phyloP scores from a whole-genome alignment of 202 grass and related monocot genomes.

The Elaeis oleifera region DNA sequence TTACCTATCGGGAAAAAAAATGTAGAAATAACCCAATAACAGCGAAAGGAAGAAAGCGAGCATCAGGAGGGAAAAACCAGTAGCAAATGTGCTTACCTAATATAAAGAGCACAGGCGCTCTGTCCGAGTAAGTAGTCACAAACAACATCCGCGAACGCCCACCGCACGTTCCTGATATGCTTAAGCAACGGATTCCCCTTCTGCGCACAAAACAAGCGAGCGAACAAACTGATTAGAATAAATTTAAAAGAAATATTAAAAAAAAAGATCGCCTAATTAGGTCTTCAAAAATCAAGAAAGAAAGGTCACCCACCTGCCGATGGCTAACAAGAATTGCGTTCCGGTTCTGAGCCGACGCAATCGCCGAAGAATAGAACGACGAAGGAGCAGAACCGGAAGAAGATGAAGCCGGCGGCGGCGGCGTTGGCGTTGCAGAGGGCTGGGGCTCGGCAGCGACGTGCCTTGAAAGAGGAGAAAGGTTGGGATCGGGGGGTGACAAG shows the following conservation, averaged over 20 bases:
- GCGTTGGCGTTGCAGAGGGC: background rate
- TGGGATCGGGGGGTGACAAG: background rate
- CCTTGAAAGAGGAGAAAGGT: no score
- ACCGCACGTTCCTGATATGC: conserved; percentile 89
- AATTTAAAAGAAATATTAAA: background rate
- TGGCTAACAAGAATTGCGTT: conserved; percentile 84
- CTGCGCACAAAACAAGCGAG: conserved; percentile 25
- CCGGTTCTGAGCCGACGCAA: conserved; percentile 37
- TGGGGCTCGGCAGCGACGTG: no score
- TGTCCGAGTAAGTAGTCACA: conserved; percentile 86
- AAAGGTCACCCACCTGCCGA: conserved; percentile 51
- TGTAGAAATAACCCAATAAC: background rate
- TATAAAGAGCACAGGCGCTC: conserved; percentile 80
- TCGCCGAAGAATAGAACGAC: conserved; percentile 8
- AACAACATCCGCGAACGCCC: conserved; percentile 65
- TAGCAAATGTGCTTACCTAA: conserved; percentile 42
- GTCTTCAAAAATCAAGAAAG: background rate
- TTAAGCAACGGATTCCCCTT: conserved; percentile 90
- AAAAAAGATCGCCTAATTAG: background rate
- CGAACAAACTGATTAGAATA: background rate
- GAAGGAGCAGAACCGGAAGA: background rate
- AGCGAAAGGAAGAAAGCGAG: background rate
- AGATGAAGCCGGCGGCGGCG: background rate
- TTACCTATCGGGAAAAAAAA: no score
- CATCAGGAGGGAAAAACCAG: background rate